Conservation (phyloP, 2,329 filamentous ascomycete genomes). For the Xylariaceae sp. region DNA sequence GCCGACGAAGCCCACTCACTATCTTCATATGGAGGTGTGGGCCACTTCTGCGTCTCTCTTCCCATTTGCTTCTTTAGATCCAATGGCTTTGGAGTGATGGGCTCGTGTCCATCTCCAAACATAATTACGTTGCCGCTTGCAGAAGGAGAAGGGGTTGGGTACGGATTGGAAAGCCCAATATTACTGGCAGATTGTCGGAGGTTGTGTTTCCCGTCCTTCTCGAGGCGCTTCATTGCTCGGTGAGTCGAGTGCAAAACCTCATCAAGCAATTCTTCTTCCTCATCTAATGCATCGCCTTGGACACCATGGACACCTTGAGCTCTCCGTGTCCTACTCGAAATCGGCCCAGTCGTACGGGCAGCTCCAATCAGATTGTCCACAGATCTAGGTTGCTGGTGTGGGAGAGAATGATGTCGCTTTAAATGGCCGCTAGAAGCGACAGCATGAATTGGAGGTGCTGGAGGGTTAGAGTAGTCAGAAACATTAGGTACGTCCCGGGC, state of each 20-base stretch:
- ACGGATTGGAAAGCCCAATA: slow-evolving; percentile 64
- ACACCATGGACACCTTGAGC: slow-evolving; percentile 77
- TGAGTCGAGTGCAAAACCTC: slow-evolving; percentile 83
- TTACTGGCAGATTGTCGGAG: slow-evolving; percentile 70
- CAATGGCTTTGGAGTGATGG: slow-evolving; percentile 71
- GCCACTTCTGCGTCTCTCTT: slow-evolving; percentile 73
- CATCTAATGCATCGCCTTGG: slow-evolving; percentile 91
- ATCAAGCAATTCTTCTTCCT: slow-evolving; percentile 94
- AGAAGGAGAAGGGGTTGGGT: slow-evolving; percentile 74
- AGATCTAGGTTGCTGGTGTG: slow-evolving; percentile 66
- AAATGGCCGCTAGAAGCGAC: slow-evolving; percentile 57
- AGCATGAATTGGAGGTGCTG: slow-evolving; percentile 61
- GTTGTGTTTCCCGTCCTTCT: slow-evolving; percentile 55
- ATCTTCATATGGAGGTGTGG: slow-evolving; percentile 93
- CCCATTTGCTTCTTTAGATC: slow-evolving; percentile 64
- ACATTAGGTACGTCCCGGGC: slow-evolving; percentile 60
- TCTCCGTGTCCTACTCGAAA: slow-evolving; percentile 80
- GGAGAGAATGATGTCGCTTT: slow-evolving; percentile 70
- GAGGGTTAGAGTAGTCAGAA: slow-evolving; percentile 51
- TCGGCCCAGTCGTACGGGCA: slow-evolving; percentile 61
- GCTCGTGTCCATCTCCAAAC: slow-evolving; percentile 71
- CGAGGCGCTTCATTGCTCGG: slow-evolving; percentile 75
- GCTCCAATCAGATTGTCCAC: slow-evolving; percentile 67
- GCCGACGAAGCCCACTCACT: slow-evolving; percentile 88
- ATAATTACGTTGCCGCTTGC: slow-evolving; percentile 79